A percentile compares a stretch with the other conserved stretches of the same genome.
Evolutionary conservation across 805 yeast species (phyloP).

Genomic region (Metschnikowia borealis): DNA sequence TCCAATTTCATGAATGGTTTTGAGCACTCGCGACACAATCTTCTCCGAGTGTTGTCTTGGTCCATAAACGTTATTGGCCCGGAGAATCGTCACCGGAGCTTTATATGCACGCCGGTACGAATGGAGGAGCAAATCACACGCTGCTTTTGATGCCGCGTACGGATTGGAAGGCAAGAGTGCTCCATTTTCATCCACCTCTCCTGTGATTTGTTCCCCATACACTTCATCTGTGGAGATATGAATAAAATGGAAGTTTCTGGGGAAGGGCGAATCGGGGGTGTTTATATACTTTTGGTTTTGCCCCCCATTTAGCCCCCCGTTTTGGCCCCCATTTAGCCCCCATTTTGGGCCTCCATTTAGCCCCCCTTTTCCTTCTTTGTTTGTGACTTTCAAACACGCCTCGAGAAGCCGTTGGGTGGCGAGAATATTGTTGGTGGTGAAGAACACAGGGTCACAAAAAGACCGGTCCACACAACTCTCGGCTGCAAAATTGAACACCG

Average conservation of each 20-base stretch:
- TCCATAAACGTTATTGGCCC: slow-evolving; percentile 54
- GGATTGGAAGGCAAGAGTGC: slow-evolving; percentile 51
- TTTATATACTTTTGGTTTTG: too few species aligned
- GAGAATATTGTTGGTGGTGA: slow-evolving; percentile 43
- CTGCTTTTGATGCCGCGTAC: slow-evolving; percentile 54
- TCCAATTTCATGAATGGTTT: neutral
- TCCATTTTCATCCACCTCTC: slow-evolving; percentile 30
- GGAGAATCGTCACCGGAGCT: slow-evolving; percentile 38
- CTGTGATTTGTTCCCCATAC: slow-evolving; percentile 42
- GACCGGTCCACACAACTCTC: slow-evolving; percentile 53
- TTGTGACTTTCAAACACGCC: slow-evolving; percentile 16
- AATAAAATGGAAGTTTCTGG: slow-evolving; percentile 6
- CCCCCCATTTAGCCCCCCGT: too few species aligned
- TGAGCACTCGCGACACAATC: slow-evolving; percentile 34
- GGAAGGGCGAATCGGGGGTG: too few species aligned
- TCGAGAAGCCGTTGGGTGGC: slow-evolving; percentile 49
- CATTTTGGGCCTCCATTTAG: neutral
- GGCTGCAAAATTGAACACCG: slow-evolving; percentile 52
- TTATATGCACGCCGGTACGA: slow-evolving; percentile 43
- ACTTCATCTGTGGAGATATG: slow-evolving; percentile 61
- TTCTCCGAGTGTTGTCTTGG: slow-evolving; percentile 54
- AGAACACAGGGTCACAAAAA: slow-evolving; percentile 40
- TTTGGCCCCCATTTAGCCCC: too few species aligned
- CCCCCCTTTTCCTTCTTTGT: neutral
- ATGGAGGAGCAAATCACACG: slow-evolving; percentile 45